These are phyloP conservation scores for Wallacemonas sp. DNA, from an alignment of 208 protist species.

Conservation along the genomic window DNA sequence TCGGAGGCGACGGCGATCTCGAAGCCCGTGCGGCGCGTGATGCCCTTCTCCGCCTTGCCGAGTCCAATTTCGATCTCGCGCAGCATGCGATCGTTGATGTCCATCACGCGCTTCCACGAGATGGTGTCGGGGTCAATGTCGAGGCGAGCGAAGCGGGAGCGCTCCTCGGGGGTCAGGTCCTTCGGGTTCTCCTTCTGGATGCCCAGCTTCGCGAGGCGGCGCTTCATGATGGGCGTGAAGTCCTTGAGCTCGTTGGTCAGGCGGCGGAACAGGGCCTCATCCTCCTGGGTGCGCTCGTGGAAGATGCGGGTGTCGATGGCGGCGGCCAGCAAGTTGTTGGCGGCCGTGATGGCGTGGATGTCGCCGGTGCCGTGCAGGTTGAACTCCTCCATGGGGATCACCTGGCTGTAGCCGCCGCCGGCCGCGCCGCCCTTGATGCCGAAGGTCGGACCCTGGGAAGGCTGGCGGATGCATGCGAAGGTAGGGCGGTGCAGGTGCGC, in stretches of 20 bases:
- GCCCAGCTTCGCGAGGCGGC: conserved; percentile 90
- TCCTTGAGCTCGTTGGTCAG: conserved; percentile 70
- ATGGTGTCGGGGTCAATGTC: conserved; percentile 96
- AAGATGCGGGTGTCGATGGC: conserved; percentile 98
- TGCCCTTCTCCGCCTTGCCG: conserved; percentile 89
- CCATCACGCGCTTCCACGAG: conserved; percentile 96
- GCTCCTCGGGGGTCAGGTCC: conserved; percentile 90
- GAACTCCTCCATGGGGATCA: conserved; percentile 98
- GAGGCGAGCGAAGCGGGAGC: conserved; percentile 92
- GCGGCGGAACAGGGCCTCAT: conserved; percentile 87
- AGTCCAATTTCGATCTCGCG: conserved; percentile 96
- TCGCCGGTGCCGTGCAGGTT: conserved; percentile 98
- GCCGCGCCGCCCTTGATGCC: conserved; percentile 98
- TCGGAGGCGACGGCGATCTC: conserved; percentile 98
- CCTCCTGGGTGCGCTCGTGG: conserved; percentile 95
- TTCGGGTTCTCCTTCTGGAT: conserved; percentile 93
- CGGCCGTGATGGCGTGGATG: conserved; percentile 98
- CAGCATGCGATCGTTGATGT: conserved; percentile 97
- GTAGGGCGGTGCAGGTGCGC: conserved; percentile 93
- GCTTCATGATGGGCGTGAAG: conserved; percentile 93
- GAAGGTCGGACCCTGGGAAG: conserved; percentile 97
- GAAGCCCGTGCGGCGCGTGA: conserved; percentile 91
- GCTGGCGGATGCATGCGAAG: conserved; percentile 97
- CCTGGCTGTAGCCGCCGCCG: conserved; percentile 97
- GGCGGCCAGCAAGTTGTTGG: conserved; percentile 97